Evolutionary conservation across 164 flowering plant genomes (phyloP).

Genomic region (Magnolia kwangsiensis): DNA sequence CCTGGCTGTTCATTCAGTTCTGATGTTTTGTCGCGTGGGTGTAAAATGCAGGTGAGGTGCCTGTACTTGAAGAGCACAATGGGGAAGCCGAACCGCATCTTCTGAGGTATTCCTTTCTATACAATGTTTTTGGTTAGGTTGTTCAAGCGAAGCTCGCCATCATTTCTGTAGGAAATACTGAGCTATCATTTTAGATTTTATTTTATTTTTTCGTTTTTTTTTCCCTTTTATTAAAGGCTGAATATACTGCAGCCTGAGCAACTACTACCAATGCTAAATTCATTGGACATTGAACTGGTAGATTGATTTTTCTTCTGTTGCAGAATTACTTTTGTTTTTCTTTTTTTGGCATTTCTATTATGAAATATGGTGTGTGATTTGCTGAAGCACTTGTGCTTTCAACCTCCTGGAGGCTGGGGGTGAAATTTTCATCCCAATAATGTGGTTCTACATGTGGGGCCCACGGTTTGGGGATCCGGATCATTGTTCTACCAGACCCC

Average conservation of each 20-base stretch:
- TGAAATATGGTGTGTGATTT: neutral
- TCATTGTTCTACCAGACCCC: no score
- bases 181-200: neutral
- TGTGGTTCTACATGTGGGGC: no score
- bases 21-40: neutral
- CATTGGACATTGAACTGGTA: neutral
- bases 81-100: conserved; percentile 25
- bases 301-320: neutral
- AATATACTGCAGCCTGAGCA: neutral
- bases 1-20: neutral
- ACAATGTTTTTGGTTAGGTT: neutral
- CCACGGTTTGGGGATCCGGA: no score
- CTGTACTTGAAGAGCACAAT: conserved; percentile 29
- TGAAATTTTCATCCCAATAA: no score
- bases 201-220: no score
- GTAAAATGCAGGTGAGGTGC: conserved; percentile 25
- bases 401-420: no score
- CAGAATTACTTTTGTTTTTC: no score
- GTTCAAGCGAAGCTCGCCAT: neutral
- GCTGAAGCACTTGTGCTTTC: neutral
- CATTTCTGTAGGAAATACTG: neutral
- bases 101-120: conserved; percentile 6
- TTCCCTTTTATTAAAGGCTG: neutral
- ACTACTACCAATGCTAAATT: neutral
- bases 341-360: neutral